phyloP scores from a whole-genome alignment of 257 asterid genomes.

The Solanum corneliomulleri region DNA sequence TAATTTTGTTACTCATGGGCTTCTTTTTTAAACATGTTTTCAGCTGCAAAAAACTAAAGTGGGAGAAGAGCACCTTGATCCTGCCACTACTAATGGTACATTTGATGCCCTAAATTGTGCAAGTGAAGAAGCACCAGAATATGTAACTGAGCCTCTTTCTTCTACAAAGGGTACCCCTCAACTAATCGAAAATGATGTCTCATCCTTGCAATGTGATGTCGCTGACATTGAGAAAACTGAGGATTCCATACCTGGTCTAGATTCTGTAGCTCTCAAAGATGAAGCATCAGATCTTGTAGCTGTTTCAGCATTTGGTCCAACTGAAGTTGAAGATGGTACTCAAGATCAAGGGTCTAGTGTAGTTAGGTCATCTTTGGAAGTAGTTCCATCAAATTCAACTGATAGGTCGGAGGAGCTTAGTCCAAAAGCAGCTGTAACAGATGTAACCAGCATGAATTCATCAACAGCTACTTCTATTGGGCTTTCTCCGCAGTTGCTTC shows the following conservation, averaged over 20 bases:
- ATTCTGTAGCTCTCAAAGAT: slow-evolving; percentile 32
- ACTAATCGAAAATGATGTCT: slow-evolving; percentile 28
- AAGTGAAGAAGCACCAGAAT: slow-evolving; percentile 25
- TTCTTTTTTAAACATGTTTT: neutral
- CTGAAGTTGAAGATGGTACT: slow-evolving; percentile 46
- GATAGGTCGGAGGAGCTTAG: slow-evolving; percentile 94
- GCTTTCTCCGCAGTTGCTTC: slow-evolving; percentile 38
- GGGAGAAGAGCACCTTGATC: slow-evolving; percentile 29
- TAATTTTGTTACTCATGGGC: neutral
- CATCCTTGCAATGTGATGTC: slow-evolving; percentile 27
- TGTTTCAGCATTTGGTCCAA: slow-evolving; percentile 23
- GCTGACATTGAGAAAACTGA: slow-evolving; percentile 27
- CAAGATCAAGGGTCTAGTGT: slow-evolving; percentile 36
- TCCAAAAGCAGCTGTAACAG: slow-evolving; percentile 59
- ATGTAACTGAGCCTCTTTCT: slow-evolving; percentile 26
- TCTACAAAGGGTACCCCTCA: slow-evolving; percentile 30
- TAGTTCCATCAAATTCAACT: slow-evolving; percentile 51
- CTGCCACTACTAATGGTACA: slow-evolving; percentile 26
- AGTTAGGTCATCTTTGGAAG: slow-evolving; percentile 31
- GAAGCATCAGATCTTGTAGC: slow-evolving; percentile 20
- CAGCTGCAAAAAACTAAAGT: slow-evolving; percentile 35
- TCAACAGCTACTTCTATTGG: slow-evolving; percentile 55
- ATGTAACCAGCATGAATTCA: slow-evolving; percentile 43
- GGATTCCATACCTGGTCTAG: slow-evolving; percentile 80
- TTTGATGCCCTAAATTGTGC: slow-evolving; percentile 24